A percentile compares a stretch with the other conserved stretches of the same genome.
phyloP scores from a whole-genome alignment of 768 basidiomycete species.

The Trametes gibbosa region DNA sequence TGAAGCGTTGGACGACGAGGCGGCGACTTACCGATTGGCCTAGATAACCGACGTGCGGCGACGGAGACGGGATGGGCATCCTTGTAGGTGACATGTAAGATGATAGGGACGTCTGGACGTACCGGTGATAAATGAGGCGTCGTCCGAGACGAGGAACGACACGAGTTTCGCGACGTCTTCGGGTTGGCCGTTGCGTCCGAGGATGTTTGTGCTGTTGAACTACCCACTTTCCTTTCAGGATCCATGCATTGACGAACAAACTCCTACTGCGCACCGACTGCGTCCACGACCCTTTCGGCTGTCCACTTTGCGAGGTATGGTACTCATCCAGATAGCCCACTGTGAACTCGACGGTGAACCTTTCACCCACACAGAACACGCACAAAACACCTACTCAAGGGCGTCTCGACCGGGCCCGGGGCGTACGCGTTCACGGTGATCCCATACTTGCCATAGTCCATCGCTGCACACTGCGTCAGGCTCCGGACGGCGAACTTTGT shows the following conservation, averaged over 20 bases:
- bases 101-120: background rate
- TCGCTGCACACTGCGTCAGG: constrained; percentile 29
- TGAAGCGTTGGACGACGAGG: no score
- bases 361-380: background rate
- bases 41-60: background rate
- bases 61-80: no score
- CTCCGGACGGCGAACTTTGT: constrained; percentile 32
- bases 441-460: constrained; percentile 25
- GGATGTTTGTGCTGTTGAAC: constrained; percentile 18
- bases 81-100: no score
- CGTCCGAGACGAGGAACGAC: constrained; percentile 30
- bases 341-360: background rate
- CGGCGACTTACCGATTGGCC: constrained; percentile 9
- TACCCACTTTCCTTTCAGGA: background rate
- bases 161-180: constrained; percentile 34
- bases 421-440: constrained; percentile 32
- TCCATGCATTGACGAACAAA: background rate
- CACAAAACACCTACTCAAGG: constrained; percentile 14
- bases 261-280: background rate
- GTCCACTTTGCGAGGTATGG: constrained; percentile 10
- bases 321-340: constrained; percentile 17
- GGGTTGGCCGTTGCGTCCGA: constrained; percentile 27
- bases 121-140: constrained; percentile 31
- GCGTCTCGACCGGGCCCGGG: constrained; percentile 26
- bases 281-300: constrained; percentile 13